Evolutionary conservation across 306 rosid species (phyloP), one percentile per base, ranked within the genome.

Genomic region (Vigna trinervia): DNA sequence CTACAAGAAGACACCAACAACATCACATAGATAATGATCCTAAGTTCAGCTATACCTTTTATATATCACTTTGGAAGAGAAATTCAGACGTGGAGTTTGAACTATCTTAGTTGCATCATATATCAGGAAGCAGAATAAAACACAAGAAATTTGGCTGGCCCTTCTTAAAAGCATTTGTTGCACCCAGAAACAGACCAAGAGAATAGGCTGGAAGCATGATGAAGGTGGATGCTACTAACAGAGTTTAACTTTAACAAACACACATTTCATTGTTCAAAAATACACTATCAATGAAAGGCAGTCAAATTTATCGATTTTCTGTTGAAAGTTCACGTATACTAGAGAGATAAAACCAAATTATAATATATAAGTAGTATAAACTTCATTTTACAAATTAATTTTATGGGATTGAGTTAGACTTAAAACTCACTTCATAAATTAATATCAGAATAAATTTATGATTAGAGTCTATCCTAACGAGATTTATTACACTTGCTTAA

Each of bases 191-290:
- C 23, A n/a, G 12, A 77, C 66, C 60, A 2, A 43, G 39, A 50
- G 60, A 75, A 57, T 69, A 4, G 28, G 57, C 34, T 51, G 45
- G 75, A 32, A 57, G 43, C 65, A 51, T 81, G 50, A 66, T 32
- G 71, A 34, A 47, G 12, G 80, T 81, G 63, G 73, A 77, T 77
- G 30, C 66, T 65, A 39, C 52, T 19, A 4, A 65, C 52, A 65
- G 17, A 26, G 17, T 43, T 65, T 17, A 65, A 38, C 71, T 20
- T 41, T 17, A 65, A 38, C 71, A 65, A 19, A 41, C 52, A 3
- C 32, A 30, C 32, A 3, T 30, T 30, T 30, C 32, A 3, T 0
- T 3, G 0, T 30, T 30, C 32, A 30, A 4, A 30, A 30, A 30
- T 30, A 30, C 32, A 30, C 0, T 30, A 30, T 3, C 5, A 30